These are phyloP conservation scores for Rhizophagus prolifer DNA, from an alignment of 192 early-diverging fungal genomes.

Conservation along the genomic window DNA sequence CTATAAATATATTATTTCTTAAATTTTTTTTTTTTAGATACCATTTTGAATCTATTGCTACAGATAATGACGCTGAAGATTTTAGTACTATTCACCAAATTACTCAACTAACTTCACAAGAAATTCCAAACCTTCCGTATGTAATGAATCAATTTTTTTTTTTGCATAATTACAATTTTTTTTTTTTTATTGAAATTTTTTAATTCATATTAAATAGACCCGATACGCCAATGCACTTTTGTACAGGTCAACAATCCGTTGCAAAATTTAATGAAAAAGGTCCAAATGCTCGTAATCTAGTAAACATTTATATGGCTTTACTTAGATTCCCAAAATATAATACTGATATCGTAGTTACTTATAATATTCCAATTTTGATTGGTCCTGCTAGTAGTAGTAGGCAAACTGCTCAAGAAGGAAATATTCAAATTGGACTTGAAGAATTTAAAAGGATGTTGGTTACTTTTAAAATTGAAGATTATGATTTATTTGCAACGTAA, in stretches of 20 bases:
- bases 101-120: constrained; percentile 39
- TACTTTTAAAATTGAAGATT: constrained; percentile 51
- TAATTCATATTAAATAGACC: background rate
- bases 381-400: constrained; percentile 50
- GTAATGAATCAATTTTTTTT: constrained; percentile 22
- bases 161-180: background rate
- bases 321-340: constrained; percentile 63
- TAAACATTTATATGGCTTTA: constrained; percentile 70
- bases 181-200: background rate
- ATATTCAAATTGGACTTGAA: constrained; percentile 38
- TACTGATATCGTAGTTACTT: constrained; percentile 77
- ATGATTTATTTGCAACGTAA: constrained; percentile 55
- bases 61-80: constrained; percentile 71
- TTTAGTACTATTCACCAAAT: constrained; percentile 44
- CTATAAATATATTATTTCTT: no score
- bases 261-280: constrained; percentile 78
- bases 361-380: constrained; percentile 68
- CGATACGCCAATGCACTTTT: constrained; percentile 45
- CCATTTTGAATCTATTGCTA: constrained; percentile 80
- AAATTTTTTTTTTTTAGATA: constrained; percentile 41
- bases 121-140: constrained; percentile 59
- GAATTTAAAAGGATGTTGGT: constrained; percentile 47
- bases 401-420: constrained; percentile 35
- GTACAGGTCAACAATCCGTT: constrained; percentile 66
- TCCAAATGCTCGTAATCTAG: constrained; percentile 53